Evolutionary conservation across 2,329 filamentous ascomycete species (phyloP), one percentile per base, ranked within the genome.

Genomic region (Clonostachys rhizophaga): DNA sequence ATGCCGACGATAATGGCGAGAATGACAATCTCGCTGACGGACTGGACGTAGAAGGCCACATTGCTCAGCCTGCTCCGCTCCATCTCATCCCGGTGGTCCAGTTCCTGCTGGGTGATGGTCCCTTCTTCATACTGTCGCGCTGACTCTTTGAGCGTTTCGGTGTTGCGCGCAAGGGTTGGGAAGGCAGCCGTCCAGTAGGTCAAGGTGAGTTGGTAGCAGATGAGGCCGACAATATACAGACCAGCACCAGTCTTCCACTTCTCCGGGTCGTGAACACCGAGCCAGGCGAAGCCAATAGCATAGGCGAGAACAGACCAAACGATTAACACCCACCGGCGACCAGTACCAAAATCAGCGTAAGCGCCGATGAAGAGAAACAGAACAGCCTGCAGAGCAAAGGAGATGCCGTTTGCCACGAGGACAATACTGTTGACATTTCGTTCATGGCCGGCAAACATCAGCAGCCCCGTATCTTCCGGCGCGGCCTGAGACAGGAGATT

Each of bases 161-260:
- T 61, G 36, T 67, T 68, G 37, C 68, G 62, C 3, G 68, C 67
- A 17, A 71, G 58, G 9, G 60, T 58, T 1, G 68, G 68, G 40
- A 71, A 71, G 0, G 83, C 81, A 0, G 84, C 82, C 0, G 81
- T 84, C 81, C 83, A 87, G 59, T 86, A 87, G 0, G 83, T 86
- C 43, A 86, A 66, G 0, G 80, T 83, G 3, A 84, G 76, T 61
- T 86, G 83, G 54, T 86, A 87, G 2, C 77, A 76, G 51, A 87
- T 82, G 40, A 86, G 60, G 3, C 83, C 83, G 14, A 86, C 75
- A 47, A 87, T 83, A 58, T 87, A 87, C 14, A 88, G 60, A 0
- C 75, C 83, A 0, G 79, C 72, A 1, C 70, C 84, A 9, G 74
- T 65, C 43, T 76, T 70, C 84, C 84, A 88, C 57, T 83, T 70